phyloP scores from a whole-genome alignment of 2,329 filamentous ascomycete species.

The Shiraia bambusicola region DNA sequence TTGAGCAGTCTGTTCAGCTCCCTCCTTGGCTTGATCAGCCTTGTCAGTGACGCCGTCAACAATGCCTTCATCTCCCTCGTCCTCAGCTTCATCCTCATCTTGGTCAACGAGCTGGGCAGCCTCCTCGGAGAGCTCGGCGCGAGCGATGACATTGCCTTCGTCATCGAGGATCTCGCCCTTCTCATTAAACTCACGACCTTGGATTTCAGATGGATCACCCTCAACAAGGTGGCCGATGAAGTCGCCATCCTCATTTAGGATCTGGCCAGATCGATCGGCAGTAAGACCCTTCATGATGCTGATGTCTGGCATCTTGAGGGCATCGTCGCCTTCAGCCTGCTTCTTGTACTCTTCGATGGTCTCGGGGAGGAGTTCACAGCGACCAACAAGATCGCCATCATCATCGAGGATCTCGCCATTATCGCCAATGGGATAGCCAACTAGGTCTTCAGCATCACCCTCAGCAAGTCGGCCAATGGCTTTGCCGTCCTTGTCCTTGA shows the following conservation, averaged over 20 bases:
- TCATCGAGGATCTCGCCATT: conserved; percentile 59
- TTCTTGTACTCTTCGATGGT: conserved; percentile 46
- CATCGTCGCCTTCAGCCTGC: conserved; percentile 41
- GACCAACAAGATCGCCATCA: conserved; percentile 57
- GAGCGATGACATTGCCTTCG: conserved; percentile 56
- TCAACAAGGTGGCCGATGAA: conserved; percentile 52
- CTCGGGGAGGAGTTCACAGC: conserved; percentile 53
- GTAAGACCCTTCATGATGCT: conserved; percentile 52
- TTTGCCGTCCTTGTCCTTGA: conserved; percentile 55
- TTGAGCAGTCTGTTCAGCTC: conserved; percentile 28
- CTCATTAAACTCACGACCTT: conserved; percentile 54
- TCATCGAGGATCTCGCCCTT: conserved; percentile 59
- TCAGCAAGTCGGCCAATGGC: conserved; percentile 53
- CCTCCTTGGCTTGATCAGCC: conserved; percentile 29
- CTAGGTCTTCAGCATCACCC: conserved; percentile 55
- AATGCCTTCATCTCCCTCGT: conserved; percentile 15
- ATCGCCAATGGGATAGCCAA: conserved; percentile 55
- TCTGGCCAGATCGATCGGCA: conserved; percentile 50
- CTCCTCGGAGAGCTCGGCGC: conserved; percentile 53
- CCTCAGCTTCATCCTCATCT: conserved; percentile 32
- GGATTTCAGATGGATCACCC: conserved; percentile 51
- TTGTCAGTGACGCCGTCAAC: conserved; percentile 32
- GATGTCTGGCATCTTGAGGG: conserved; percentile 47
- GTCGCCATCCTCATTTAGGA: conserved; percentile 55
- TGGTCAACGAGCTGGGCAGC: conserved; percentile 43